phyloP scores from a whole-genome alignment of 805 yeast species.

The Brettanomyces bruxellensis region DNA sequence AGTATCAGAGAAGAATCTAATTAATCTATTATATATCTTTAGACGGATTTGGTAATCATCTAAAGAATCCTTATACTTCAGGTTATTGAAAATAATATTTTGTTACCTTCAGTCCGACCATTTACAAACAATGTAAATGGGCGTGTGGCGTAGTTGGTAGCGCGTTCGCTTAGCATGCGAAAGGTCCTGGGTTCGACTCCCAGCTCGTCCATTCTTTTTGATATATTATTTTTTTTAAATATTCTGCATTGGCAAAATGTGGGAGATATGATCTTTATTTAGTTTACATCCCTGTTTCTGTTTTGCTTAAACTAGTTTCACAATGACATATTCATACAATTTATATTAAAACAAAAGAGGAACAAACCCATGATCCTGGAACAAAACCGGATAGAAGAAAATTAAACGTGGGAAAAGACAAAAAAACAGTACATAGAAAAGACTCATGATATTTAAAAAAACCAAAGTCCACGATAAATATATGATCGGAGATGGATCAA shows the following conservation, averaged over 20 bases:
- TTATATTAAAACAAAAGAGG: not conserved
- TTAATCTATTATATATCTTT: no score
- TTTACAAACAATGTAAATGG: slow-evolving; percentile 22
- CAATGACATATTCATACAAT: not conserved
- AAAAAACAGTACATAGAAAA: not conserved
- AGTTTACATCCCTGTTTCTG: no score
- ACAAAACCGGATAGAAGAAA: not conserved
- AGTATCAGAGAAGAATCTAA: no score
- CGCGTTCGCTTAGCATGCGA: slow-evolving; percentile 73
- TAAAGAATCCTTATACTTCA: no score
- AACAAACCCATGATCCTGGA: not conserved
- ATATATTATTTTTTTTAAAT: not conserved
- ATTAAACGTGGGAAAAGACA: not conserved
- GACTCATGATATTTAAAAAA: not conserved
- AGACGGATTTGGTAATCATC: no score
- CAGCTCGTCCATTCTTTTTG: slow-evolving; percentile 49
- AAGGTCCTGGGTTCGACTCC: slow-evolving; percentile 76
- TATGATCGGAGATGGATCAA: not conserved
- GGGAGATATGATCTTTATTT: no score
- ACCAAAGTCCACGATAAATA: not conserved
- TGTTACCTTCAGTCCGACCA: no score
- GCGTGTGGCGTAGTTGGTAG: slow-evolving; percentile 82
- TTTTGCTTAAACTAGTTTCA: not conserved
- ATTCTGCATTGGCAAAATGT: no score
- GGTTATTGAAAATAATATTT: no score